Percentiles rank a stretch among this genome's conserved stretches.
phyloP scores from a whole-genome alignment of 2,329 filamentous ascomycete species.

The Delphinella strobiligena region DNA sequence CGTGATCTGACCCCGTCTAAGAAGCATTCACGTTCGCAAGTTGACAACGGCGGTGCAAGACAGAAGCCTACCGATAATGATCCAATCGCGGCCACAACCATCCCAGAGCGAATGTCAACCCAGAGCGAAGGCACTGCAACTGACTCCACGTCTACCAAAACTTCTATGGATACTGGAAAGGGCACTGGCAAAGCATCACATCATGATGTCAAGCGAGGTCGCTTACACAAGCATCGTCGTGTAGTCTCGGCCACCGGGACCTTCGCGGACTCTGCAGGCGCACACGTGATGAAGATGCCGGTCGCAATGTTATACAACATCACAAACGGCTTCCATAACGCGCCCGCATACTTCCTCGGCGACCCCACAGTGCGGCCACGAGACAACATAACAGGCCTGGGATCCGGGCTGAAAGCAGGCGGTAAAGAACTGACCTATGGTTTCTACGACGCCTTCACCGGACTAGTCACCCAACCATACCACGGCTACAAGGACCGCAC shows the following conservation, averaged over 20 bases:
- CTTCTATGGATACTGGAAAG: no score
- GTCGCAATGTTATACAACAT: constrained; percentile 20
- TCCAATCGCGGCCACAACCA: no score
- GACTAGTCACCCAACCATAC: constrained; percentile 56
- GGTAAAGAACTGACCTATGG: constrained; percentile 5
- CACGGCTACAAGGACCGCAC: constrained; percentile 27
- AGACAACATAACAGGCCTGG: constrained; percentile 50
- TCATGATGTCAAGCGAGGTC: not conserved
- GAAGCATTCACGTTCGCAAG: no score
- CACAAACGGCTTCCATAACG: constrained; percentile 58
- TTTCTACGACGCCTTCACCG: constrained; percentile 39
- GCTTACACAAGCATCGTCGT: no score
- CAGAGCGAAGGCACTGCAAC: no score
- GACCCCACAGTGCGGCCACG: constrained; percentile 55
- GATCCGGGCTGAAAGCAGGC: constrained; percentile 37
- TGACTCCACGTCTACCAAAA: no score
- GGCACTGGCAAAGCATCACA: not conserved
- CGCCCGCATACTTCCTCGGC: constrained; percentile 54
- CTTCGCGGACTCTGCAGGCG: not conserved
- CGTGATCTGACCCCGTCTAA: not conserved
- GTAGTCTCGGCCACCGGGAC: not conserved
- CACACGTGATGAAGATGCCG: not conserved
- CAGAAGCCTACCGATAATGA: no score
- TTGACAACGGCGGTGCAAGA: no score
- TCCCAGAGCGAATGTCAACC: no score